Conservation (phyloP, 352 stramenopile species). For the Pythium volutum region DNA sequence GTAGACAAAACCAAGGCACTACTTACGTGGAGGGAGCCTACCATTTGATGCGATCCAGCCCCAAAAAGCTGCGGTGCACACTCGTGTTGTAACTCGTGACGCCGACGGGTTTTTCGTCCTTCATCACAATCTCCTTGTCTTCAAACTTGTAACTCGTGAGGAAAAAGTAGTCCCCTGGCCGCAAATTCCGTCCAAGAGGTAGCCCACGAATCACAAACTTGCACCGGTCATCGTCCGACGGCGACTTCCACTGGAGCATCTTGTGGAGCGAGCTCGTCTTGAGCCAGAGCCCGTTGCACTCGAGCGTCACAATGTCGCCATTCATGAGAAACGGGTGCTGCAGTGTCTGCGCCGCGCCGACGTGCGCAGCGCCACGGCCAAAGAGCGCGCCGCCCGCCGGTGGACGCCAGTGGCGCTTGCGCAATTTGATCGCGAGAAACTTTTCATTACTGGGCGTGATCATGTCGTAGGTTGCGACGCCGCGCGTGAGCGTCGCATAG, state of each 20-base stretch:
- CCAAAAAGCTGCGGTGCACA: constrained; percentile 80
- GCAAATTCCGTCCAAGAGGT: constrained; percentile 65
- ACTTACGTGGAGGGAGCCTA: constrained; percentile 17
- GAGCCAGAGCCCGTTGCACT: constrained; percentile 87
- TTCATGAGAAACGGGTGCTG: constrained; percentile 77
- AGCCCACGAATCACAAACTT: constrained; percentile 86
- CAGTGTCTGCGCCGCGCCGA: constrained; percentile 1
- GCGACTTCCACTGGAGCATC: constrained; percentile 85
- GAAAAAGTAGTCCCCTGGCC: constrained; percentile 85
- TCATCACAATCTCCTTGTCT: constrained; percentile 84
- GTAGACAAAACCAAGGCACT: constrained; percentile 4
- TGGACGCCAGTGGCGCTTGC: constrained; percentile 70
- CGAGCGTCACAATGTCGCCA: constrained; percentile 82
- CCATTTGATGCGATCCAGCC: constrained; percentile 76
- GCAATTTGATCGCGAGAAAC: constrained; percentile 73
- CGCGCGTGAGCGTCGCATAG: constrained; percentile 75
- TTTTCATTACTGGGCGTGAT: constrained; percentile 83
- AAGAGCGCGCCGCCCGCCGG: constrained; percentile 20
- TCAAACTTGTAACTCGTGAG: constrained; percentile 85
- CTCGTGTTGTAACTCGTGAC: constrained; percentile 85
- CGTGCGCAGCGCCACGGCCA: background rate
- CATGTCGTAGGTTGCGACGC: constrained; percentile 74
- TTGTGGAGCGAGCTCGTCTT: constrained; percentile 70
- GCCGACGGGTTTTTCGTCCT: constrained; percentile 68
- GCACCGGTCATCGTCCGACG: constrained; percentile 78